A percentile compares a stretch with the other conserved stretches of the same genome.
These are phyloP conservation scores for Botrytis porri DNA, from an alignment of 2,329 filamentous ascomycete species.

Conservation along the genomic window DNA sequence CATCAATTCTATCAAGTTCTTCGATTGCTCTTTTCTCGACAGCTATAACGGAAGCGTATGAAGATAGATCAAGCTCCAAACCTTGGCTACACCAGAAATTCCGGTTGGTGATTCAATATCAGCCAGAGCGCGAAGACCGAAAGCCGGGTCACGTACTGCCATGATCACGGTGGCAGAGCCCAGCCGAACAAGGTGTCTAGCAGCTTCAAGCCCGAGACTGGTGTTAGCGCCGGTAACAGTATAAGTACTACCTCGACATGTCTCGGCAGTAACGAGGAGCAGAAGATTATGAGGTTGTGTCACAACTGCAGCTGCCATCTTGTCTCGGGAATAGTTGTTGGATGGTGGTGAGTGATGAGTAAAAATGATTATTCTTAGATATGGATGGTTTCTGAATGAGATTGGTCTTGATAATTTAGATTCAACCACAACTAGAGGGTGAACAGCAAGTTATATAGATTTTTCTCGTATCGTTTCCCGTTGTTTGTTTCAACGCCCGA, in stretches of 20 bases:
- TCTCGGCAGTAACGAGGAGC: conserved; percentile 3
- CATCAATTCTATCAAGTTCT: conserved; percentile 42
- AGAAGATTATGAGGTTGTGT: not conserved
- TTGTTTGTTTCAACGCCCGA: not conserved
- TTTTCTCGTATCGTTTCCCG: not conserved
- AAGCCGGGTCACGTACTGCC: conserved; percentile 40
- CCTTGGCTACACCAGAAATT: conserved; percentile 20
- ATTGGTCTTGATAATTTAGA: not conserved
- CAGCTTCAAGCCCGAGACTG: conserved; percentile 44
- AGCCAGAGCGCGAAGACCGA: conserved; percentile 38
- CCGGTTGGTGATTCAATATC: conserved; percentile 32
- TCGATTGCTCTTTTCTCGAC: conserved; percentile 24
- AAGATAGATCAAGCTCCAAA: conserved; percentile 27
- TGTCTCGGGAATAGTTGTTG: not conserved
- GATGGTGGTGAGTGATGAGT: not conserved
- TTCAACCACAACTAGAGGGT: not conserved
- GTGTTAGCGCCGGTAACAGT: conserved; percentile 41
- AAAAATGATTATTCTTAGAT: not conserved
- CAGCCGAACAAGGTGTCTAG: conserved; percentile 40
- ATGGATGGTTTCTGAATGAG: not conserved
- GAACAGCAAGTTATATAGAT: not conserved
- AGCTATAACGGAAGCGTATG: conserved; percentile 24
- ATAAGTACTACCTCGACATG: not conserved
- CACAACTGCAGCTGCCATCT: not conserved
- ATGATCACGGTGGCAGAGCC: conserved; percentile 42